Evolutionary conservation across 1,284 basidiomycete genomes (phyloP).

Genomic region (Puccinia sorghi): DNA sequence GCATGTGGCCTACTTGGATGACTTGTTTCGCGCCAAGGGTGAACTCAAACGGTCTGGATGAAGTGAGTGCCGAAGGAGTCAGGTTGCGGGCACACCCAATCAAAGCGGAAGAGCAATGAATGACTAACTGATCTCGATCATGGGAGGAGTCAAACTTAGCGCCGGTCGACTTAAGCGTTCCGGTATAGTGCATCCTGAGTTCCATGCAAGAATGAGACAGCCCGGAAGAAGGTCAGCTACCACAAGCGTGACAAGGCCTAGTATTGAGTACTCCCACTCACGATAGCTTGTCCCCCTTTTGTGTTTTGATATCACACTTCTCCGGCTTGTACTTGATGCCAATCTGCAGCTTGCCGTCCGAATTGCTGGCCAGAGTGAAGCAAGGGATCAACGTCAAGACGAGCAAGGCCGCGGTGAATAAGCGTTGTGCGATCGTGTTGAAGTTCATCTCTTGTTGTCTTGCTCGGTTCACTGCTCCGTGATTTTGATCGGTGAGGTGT

Average conservation of each 20-base stretch:
- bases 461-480: background rate
- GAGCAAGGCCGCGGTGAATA: background rate
- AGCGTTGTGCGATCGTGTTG: background rate
- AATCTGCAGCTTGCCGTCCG: slow-evolving; percentile 28
- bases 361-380: slow-evolving; percentile 7
- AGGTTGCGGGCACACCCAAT: background rate
- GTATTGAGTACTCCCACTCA: slow-evolving; percentile 1
- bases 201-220: background rate
- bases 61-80: background rate
- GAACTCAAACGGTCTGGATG: slow-evolving; percentile 42
- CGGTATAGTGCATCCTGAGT: slow-evolving; percentile 48
- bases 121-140: slow-evolving; percentile 44
- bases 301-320: slow-evolving; percentile 32
- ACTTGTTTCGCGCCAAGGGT: slow-evolving; percentile 57
- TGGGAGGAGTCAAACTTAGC: slow-evolving; percentile 45
- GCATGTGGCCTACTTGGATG: slow-evolving; percentile 52
- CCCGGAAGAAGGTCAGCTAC: background rate
- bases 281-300: slow-evolving; percentile 45
- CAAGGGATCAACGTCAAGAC: slow-evolving; percentile 1
- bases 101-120: background rate
- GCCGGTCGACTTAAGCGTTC: slow-evolving; percentile 33
- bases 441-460: slow-evolving; percentile 4
- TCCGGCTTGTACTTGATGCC: slow-evolving; percentile 41
- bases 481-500: too few species aligned
- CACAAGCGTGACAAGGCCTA: background rate